phyloP scores from a whole-genome alignment of 2,329 filamentous ascomycete species.

The Xylaria digitata region DNA sequence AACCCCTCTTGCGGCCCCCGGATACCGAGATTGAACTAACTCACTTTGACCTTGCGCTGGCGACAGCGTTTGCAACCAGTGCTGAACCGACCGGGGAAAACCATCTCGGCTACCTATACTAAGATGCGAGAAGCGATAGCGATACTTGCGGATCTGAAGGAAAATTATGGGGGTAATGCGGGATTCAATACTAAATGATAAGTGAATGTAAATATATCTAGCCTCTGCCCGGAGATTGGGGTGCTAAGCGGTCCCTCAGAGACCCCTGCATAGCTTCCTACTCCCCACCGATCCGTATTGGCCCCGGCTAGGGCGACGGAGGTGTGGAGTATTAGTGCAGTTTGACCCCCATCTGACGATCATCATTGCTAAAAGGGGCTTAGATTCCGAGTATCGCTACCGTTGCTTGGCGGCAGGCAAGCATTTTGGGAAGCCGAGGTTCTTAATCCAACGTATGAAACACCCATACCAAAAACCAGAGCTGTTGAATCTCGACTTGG shows the following conservation, averaged over 20 bases:
- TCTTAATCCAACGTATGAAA: not conserved
- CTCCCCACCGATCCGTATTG: conserved; percentile 16
- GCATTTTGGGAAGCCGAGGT: conserved; percentile 15
- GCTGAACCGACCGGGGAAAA: conserved; percentile 39
- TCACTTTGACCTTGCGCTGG: conserved; percentile 39
- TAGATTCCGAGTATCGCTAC: conserved; percentile 31
- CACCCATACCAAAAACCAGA: not conserved
- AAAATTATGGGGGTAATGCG: conserved; percentile 32
- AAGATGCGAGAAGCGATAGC: conserved; percentile 19
- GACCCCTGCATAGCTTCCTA: not conserved
- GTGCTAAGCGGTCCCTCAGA: conserved; percentile 12
- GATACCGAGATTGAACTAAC: conserved; percentile 15
- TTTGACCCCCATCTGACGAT: too few relatives aligned
- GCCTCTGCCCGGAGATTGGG: not conserved
- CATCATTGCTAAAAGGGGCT: conserved; percentile 12
- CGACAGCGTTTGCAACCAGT: conserved; percentile 37
- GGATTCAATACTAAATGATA: conserved; percentile 18
- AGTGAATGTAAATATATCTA: conserved; percentile 11
- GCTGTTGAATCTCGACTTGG: not conserved
- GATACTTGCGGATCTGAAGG: conserved; percentile 7
- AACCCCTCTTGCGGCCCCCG: not conserved
- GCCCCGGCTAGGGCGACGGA: conserved; percentile 1
- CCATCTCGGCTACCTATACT: conserved; percentile 31
- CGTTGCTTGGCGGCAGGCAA: conserved; percentile 20
- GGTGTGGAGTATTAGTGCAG: not conserved